Percentiles rank a stretch among this genome's conserved stretches.
phyloP scores from a whole-genome alignment of 331 rosid genomes.

The Acacia concinna region DNA sequence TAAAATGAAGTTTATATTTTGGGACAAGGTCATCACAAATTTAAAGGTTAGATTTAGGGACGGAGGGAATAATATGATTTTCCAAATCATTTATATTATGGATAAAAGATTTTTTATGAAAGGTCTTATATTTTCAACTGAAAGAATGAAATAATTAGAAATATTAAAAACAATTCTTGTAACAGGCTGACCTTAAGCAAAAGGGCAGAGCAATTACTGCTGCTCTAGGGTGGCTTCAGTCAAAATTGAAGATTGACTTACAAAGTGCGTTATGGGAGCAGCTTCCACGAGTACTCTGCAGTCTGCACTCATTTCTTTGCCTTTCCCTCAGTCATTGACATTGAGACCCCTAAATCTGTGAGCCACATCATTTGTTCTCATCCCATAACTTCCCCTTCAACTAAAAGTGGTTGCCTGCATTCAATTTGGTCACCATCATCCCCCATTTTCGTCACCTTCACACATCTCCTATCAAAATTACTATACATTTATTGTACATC shows the following conservation, averaged over 20 bases:
- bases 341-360: not conserved
- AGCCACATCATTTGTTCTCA: constrained; percentile 30
- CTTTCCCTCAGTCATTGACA: not conserved
- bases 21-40: too few relatives aligned
- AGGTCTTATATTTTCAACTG: too few relatives aligned
- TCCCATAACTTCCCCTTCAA: not conserved
- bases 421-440: constrained; percentile 30
- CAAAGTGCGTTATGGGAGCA: not conserved
- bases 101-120: too few relatives aligned
- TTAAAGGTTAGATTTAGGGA: too few relatives aligned
- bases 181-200: not conserved
- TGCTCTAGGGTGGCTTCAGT: not conserved
- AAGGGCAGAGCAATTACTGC: not conserved
- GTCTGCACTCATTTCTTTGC: not conserved
- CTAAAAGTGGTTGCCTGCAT: constrained; percentile 37
- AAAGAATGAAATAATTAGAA: too few relatives aligned
- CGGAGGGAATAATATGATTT: too few relatives aligned
- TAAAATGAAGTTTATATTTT: too few relatives aligned
- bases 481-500: not conserved
- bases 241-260: not conserved
- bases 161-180: not conserved
- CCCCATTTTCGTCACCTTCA: not conserved
- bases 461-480: not conserved
- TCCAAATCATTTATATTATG: too few relatives aligned
- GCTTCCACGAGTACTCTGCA: not conserved